phyloP scores from a whole-genome alignment of 2,329 filamentous ascomycete genomes.

The Lasiodiplodia citricola region DNA sequence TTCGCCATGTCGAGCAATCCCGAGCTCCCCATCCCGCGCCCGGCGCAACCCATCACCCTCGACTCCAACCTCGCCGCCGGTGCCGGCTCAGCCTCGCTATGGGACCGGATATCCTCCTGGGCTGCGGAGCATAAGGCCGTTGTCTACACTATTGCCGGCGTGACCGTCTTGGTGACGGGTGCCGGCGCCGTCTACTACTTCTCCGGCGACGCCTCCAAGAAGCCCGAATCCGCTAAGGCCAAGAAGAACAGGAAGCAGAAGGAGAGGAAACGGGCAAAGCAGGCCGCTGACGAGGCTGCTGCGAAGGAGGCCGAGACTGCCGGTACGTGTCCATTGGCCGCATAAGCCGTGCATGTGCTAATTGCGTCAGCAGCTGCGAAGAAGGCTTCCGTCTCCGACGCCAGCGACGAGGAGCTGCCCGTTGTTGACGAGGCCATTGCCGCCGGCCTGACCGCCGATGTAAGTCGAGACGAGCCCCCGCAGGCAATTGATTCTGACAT shows the following conservation, averaged over 20 bases:
- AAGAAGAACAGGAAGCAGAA: conserved; percentile 85
- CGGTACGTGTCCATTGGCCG: conserved; percentile 23
- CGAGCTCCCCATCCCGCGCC: conserved; percentile 36
- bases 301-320: conserved; percentile 45
- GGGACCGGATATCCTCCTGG: conserved; percentile 91
- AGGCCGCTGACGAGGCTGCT: conserved; percentile 61
- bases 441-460: conserved; percentile 49
- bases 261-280: conserved; percentile 86
- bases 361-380: conserved; percentile 38
- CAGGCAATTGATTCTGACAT: conserved; percentile 33
- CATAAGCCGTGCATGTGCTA: not conserved
- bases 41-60: conserved; percentile 26
- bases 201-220: conserved; percentile 57
- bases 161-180: conserved; percentile 87
- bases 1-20: conserved; percentile 48
- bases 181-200: conserved; percentile 95
- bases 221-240: conserved; percentile 39
- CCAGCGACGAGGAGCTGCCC: conserved; percentile 53
- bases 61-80: conserved; percentile 43
- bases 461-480: conserved; percentile 29
- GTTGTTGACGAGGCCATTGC: conserved; percentile 55
- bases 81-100: conserved; percentile 69
- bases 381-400: conserved; percentile 44
- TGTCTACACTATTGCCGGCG: conserved; percentile 94
- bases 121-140: conserved; percentile 93